phyloP scores from a whole-genome alignment of 805 yeast genomes.

The Komagataella phaffii region DNA sequence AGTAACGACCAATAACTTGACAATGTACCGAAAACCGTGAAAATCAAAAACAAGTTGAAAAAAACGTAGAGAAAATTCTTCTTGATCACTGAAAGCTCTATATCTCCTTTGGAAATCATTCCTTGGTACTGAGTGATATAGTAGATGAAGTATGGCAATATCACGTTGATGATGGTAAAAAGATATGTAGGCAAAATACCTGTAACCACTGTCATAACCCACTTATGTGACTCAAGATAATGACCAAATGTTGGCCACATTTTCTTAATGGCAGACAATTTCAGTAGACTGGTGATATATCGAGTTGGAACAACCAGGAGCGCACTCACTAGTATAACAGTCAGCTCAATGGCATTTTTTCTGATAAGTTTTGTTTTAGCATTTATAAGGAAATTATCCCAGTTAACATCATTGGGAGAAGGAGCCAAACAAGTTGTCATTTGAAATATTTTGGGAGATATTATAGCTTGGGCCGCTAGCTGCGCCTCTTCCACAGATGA shows the following conservation, averaged over 20 bases:
- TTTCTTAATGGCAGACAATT: constrained; percentile 38
- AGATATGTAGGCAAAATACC: constrained; percentile 51
- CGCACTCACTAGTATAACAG: constrained; percentile 34
- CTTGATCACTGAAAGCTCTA: constrained; percentile 40
- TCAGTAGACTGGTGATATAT: constrained; percentile 42
- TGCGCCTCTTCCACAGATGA: constrained; percentile 91
- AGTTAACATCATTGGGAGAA: constrained; percentile 88
- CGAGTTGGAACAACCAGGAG: constrained; percentile 42
- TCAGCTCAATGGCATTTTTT: constrained; percentile 16
- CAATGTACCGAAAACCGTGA: constrained; percentile 47
- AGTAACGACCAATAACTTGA: constrained; percentile 45
- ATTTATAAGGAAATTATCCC: constrained; percentile 45
- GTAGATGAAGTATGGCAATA: constrained; percentile 41
- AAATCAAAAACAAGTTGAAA: constrained; percentile 47
- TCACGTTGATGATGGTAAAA: constrained; percentile 38
- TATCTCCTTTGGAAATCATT: constrained; percentile 40
- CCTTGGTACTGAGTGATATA: constrained; percentile 39
- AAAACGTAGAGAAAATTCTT: constrained; percentile 50
- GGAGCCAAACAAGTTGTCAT: constrained; percentile 83
- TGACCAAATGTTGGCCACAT: constrained; percentile 48
- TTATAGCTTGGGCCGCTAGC: constrained; percentile 91
- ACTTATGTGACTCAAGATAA: constrained; percentile 33
- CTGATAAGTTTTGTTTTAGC: constrained; percentile 21
- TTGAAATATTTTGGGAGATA: constrained; percentile 81
- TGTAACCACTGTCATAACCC: constrained; percentile 41